Evolutionary conservation across 2,329 filamentous ascomycete species (phyloP).

Genomic region (Colletotrichum scovillei): DNA sequence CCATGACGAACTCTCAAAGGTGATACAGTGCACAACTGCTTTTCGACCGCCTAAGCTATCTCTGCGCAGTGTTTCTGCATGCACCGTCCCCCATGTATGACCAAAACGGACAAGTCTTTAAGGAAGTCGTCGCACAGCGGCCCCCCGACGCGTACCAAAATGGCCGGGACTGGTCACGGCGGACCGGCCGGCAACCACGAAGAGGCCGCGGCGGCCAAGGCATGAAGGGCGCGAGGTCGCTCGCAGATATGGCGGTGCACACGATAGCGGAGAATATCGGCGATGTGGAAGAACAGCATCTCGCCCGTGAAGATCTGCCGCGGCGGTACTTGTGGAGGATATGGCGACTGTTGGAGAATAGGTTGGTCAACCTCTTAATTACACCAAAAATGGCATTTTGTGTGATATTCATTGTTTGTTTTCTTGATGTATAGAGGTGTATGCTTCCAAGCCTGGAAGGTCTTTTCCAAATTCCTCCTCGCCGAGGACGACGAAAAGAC

Average conservation of each 20-base stretch:
- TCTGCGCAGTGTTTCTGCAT: not conserved
- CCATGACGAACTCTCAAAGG: not conserved
- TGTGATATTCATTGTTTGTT: not conserved
- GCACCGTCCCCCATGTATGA: slow-evolving; percentile 45
- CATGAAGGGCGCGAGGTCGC: slow-evolving; percentile 47
- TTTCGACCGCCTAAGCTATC: not conserved
- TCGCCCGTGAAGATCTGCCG: slow-evolving; percentile 47
- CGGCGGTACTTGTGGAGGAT: slow-evolving; percentile 48
- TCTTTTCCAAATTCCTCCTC: slow-evolving; percentile 49
- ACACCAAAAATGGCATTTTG: too few species aligned
- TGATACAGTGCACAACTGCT: not conserved
- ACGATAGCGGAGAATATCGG: slow-evolving; percentile 52
- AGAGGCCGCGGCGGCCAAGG: slow-evolving; percentile 40
- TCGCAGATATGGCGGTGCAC: slow-evolving; percentile 52
- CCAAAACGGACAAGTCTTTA: slow-evolving; percentile 48
- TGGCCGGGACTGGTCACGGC: slow-evolving; percentile 49
- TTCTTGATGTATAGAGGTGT: slow-evolving; percentile 42
- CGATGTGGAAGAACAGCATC: slow-evolving; percentile 45
- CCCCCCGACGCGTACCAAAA: slow-evolving; percentile 37
- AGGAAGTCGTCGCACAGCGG: slow-evolving; percentile 49
- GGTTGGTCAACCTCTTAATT: slow-evolving; percentile 42
- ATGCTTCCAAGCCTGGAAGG: slow-evolving; percentile 53
- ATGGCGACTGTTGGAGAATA: slow-evolving; percentile 53
- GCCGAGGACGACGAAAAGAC: slow-evolving; percentile 47
- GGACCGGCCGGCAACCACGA: slow-evolving; percentile 41